phyloP scores from a whole-genome alignment of 2,329 filamentous ascomycete genomes.

The Cercospora sojina region DNA sequence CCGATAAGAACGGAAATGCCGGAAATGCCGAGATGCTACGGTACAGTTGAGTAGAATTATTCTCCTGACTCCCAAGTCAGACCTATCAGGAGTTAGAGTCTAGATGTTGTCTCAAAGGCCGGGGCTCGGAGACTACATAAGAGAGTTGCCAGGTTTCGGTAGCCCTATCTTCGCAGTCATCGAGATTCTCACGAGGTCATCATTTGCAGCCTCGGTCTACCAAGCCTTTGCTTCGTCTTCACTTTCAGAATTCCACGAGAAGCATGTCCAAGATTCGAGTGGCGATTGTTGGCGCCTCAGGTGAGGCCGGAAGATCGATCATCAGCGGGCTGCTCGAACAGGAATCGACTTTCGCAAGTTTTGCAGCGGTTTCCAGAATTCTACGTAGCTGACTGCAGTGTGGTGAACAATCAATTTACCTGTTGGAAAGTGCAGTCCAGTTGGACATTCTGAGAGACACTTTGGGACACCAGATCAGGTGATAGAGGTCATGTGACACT shows the following conservation, averaged over 20 bases:
- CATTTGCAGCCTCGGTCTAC: no score
- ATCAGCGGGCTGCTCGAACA: not conserved
- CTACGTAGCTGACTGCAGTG: no score
- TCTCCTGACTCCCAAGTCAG: not conserved
- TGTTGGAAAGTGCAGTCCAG: no score
- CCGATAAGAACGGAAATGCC: not conserved
- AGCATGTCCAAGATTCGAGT: not conserved
- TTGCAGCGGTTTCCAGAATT: not conserved
- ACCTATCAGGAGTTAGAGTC: not conserved
- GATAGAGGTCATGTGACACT: no score
- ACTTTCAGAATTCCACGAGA: fast-evolving
- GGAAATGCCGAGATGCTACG: not conserved
- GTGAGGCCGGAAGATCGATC: not conserved
- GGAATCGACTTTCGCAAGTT: not conserved
- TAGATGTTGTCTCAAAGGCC: not conserved
- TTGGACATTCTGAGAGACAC: no score
- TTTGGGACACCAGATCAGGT: no score
- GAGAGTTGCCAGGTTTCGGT: no score
- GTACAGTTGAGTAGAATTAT: not conserved
- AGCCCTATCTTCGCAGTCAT: no score
- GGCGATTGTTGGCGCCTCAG: not conserved
- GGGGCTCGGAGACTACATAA: no score
- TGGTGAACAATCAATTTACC: no score
- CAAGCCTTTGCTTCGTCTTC: no score
- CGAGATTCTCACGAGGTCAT: no score